phyloP scores from a whole-genome alignment of 2,329 filamentous ascomycete genomes.

The Colletotrichum liaoningense region DNA sequence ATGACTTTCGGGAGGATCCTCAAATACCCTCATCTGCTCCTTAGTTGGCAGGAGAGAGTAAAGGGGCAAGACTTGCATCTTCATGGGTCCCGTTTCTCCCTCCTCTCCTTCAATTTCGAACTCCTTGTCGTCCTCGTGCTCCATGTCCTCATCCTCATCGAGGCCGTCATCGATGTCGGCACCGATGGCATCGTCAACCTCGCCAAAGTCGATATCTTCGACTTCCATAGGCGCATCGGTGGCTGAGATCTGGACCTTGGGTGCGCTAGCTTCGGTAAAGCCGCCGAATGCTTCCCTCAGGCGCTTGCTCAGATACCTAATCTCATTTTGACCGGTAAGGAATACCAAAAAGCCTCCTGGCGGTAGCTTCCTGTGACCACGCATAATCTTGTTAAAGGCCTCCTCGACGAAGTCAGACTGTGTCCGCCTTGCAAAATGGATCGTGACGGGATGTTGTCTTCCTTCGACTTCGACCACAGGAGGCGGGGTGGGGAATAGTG shows the following conservation, averaged over 20 bases:
- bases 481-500: slow-evolving; percentile 81
- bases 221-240: slow-evolving; percentile 83
- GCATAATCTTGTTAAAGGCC: slow-evolving; percentile 85
- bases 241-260: slow-evolving; percentile 80
- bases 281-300: slow-evolving; percentile 76
- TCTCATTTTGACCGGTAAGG: slow-evolving; percentile 93
- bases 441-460: slow-evolving; percentile 88
- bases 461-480: slow-evolving; percentile 92
- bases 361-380: slow-evolving; percentile 90
- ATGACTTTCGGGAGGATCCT: slow-evolving; percentile 83
- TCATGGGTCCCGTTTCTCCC: slow-evolving; percentile 65
- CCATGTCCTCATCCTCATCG: slow-evolving; percentile 67
- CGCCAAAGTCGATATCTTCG: slow-evolving; percentile 88
- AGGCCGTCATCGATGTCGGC: slow-evolving; percentile 70
- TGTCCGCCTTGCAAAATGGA: slow-evolving; percentile 88
- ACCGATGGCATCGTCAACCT: slow-evolving; percentile 71
- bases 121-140: slow-evolving; percentile 68
- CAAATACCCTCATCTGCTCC: slow-evolving; percentile 92
- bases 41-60: slow-evolving; percentile 92
- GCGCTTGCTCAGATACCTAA: slow-evolving; percentile 82
- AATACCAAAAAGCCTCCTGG: slow-evolving; percentile 94
- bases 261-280: slow-evolving; percentile 66
- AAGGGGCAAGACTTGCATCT: slow-evolving; percentile 90
- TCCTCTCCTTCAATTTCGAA: slow-evolving; percentile 77
- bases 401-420: slow-evolving; percentile 91